phyloP scores from a whole-genome alignment of 257 asterid species.

The Fraxinus pennsylvanica region DNA sequence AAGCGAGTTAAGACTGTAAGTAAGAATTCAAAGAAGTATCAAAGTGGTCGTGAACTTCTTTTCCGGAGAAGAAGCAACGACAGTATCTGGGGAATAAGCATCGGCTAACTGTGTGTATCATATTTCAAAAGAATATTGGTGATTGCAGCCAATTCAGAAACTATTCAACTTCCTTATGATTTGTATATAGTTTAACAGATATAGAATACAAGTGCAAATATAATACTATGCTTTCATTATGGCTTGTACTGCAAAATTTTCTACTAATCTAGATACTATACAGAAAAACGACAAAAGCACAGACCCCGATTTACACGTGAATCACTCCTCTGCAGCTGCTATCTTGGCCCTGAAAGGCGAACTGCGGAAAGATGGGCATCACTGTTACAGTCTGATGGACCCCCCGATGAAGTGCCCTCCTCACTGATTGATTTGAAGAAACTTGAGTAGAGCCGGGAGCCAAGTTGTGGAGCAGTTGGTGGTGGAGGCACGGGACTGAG shows the following conservation, averaged over 20 bases:
- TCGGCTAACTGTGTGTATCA: too few relatives aligned
- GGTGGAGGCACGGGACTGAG: constrained; percentile 69
- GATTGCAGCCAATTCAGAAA: neutral
- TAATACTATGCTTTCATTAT: constrained; percentile 20
- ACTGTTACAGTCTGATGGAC: constrained; percentile 81
- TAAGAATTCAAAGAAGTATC: neutral
- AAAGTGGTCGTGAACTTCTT: too few relatives aligned
- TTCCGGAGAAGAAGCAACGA: too few relatives aligned
- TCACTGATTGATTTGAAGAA: constrained; percentile 65
- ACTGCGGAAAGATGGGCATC: constrained; percentile 78
- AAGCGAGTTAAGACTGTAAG: neutral
- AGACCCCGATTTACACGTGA: constrained; percentile 21
- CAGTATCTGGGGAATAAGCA: too few relatives aligned
- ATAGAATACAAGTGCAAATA: constrained; percentile 30
- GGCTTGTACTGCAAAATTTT: constrained; percentile 39
- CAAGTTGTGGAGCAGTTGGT: constrained; percentile 64
- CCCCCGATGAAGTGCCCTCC: constrained; percentile 75
- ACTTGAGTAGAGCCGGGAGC: constrained; percentile 60
- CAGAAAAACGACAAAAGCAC: constrained; percentile 27
- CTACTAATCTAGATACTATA: constrained; percentile 36
- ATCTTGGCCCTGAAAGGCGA: constrained; percentile 95
- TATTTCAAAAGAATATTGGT: neutral
- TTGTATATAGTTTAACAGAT: constrained; percentile 36
- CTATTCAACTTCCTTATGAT: neutral
- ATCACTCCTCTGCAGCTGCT: constrained; percentile 32